A percentile compares a stretch with the other conserved stretches of the same genome.
These are phyloP conservation scores for Erysimum cheiri DNA, from an alignment of 441 rosid species.

Conservation along the genomic window DNA sequence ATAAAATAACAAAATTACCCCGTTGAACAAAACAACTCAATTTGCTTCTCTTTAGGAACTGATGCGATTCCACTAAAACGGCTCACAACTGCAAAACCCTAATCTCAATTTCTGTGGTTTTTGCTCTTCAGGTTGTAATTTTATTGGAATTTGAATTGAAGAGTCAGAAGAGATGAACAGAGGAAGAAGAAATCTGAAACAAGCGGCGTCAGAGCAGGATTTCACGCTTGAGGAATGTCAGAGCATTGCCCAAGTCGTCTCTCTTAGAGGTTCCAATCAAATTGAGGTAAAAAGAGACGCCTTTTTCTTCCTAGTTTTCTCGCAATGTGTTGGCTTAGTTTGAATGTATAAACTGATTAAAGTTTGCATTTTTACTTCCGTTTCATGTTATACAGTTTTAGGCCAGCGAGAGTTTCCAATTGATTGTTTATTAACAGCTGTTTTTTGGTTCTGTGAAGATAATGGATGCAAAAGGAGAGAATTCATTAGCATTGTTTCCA, in stretches of 20 bases:
- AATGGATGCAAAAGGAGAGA: constrained; percentile 73
- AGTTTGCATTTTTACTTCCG: constrained; percentile 8
- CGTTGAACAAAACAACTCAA: not conserved
- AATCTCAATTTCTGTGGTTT: constrained; percentile 25
- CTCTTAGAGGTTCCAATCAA: constrained; percentile 92
- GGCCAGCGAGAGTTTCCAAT: not conserved
- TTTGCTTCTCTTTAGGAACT: constrained; percentile 21
- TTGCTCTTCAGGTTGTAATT: not conserved
- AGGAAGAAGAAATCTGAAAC: constrained; percentile 87
- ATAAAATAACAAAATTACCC: not conserved
- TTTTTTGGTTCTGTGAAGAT: constrained; percentile 50
- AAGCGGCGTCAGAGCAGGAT: constrained; percentile 65
- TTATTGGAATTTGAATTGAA: constrained; percentile 5
- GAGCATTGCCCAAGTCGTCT: constrained; percentile 71
- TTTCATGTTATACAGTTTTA: not conserved
- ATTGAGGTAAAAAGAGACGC: constrained; percentile 59
- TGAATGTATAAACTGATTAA: not conserved
- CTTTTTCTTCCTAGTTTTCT: not conserved
- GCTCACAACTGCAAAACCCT: constrained; percentile 41
- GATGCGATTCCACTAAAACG: constrained; percentile 14
- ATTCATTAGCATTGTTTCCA: constrained; percentile 81
- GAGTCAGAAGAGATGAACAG: constrained; percentile 57
- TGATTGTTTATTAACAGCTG: not conserved
- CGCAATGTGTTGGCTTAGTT: not conserved
- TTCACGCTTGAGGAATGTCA: constrained; percentile 72